Conservation (phyloP, 495 filamentous ascomycete genomes). For the Tuber melanosporum region DNA sequence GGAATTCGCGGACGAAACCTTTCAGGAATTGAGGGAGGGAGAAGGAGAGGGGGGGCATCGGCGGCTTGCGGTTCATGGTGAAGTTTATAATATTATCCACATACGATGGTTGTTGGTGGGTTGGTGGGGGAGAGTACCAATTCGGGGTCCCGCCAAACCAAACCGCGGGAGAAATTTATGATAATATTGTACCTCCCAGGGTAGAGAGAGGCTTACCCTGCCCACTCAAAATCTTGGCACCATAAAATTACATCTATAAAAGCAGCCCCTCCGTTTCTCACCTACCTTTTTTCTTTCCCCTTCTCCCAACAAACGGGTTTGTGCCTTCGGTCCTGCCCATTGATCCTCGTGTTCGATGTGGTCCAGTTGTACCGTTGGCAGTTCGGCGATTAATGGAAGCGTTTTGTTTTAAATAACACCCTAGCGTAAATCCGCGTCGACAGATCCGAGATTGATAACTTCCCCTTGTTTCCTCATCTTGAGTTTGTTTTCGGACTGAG, state of each 20-base stretch:
- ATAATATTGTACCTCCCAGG: no score
- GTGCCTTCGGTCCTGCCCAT: slow-evolving; percentile 19
- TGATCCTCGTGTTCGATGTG: slow-evolving; percentile 11
- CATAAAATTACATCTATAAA: background rate
- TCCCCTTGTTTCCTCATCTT: slow-evolving; percentile 8
- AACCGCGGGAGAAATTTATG: background rate
- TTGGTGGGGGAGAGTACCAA: slow-evolving; percentile 27
- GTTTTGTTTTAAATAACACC: slow-evolving; percentile 5
- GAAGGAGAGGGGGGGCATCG: slow-evolving; percentile 35
- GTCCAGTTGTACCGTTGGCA: slow-evolving; percentile 18
- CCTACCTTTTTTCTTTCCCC: background rate
- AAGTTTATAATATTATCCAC: background rate
- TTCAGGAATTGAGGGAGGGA: slow-evolving; percentile 26
- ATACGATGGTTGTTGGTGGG: slow-evolving; percentile 24
- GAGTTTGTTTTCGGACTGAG: slow-evolving; percentile 27
- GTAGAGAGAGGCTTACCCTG: background rate
- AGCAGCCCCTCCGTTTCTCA: background rate
- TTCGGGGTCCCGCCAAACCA: slow-evolving; percentile 14
- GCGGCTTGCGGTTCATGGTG: background rate
- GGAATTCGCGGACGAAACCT: slow-evolving; percentile 28
- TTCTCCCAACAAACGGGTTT: slow-evolving; percentile 10
- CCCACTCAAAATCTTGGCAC: background rate
- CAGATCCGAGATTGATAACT: slow-evolving; percentile 22
- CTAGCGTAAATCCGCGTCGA: slow-evolving; percentile 35
- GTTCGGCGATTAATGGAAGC: slow-evolving; percentile 31